Evolutionary conservation across 2,329 filamentous ascomycete species (phyloP).

Genomic region (Penicillium sp.): DNA sequence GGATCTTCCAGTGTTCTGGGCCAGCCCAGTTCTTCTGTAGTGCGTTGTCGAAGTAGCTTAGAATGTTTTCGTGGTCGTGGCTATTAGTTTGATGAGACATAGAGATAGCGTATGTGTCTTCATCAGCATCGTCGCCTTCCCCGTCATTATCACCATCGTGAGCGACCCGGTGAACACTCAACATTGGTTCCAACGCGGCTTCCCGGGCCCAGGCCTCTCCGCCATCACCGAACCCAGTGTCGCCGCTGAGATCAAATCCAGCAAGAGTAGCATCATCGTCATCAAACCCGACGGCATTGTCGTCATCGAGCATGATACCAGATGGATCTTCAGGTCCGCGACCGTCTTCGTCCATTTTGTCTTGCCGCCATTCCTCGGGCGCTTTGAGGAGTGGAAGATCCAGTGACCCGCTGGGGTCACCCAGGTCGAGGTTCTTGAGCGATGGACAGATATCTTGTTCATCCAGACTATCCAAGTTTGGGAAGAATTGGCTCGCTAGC

Average conservation of each 20-base stretch:
- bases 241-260: conserved; percentile 65
- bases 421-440: conserved; percentile 88
- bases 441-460: conserved; percentile 92
- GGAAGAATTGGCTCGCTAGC: conserved; percentile 80
- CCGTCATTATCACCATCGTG: conserved; percentile 56
- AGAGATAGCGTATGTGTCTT: conserved; percentile 75
- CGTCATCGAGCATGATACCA: conserved; percentile 81
- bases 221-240: conserved; percentile 89
- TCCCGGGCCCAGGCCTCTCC: conserved; percentile 94
- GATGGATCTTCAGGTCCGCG: conserved; percentile 65
- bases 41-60: conserved; percentile 97
- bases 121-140: conserved; percentile 60
- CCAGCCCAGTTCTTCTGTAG: conserved; percentile 96
- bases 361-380: conserved; percentile 77
- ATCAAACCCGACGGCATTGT: conserved; percentile 78
- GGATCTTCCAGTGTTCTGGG: conserved; percentile 97
- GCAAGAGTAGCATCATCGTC: conserved; percentile 71
- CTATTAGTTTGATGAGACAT: conserved; percentile 70
- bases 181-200: conserved; percentile 80
- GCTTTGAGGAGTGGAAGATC: conserved; percentile 92
- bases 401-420: conserved; percentile 77
- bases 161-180: conserved; percentile 65
- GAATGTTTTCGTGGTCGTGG: conserved; percentile 79
- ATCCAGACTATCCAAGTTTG: conserved; percentile 72
- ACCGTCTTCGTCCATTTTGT: conserved; percentile 57